Conservation (phyloP, 805 yeast species). For the Komagataella kurtzmanii region DNA sequence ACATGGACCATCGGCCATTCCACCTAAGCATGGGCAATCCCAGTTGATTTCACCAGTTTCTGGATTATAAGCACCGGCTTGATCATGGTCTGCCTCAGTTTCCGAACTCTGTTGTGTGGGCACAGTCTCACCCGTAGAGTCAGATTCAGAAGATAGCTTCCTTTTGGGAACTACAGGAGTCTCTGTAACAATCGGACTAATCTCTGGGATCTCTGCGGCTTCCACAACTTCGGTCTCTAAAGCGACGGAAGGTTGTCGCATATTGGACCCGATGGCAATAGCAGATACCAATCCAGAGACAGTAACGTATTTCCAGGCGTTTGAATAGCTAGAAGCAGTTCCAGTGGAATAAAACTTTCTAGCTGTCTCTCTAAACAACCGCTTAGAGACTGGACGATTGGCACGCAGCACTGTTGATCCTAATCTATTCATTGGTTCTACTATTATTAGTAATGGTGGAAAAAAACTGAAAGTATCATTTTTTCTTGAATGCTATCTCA, state of each 20-base stretch:
- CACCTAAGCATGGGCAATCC: conserved; percentile 99
- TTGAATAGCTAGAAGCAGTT: background rate
- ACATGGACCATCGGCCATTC: conserved; percentile 98
- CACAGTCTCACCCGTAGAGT: background rate
- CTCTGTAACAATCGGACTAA: background rate
- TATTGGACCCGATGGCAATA: background rate
- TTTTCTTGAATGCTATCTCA: background rate
- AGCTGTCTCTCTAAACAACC: background rate
- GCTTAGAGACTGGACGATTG: background rate
- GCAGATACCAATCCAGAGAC: background rate
- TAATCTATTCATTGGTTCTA: background rate
- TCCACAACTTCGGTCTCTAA: background rate
- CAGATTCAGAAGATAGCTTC: background rate
- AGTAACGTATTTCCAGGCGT: background rate
- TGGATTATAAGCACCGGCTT: conserved; percentile 75
- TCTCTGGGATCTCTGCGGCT: background rate
- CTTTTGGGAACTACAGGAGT: background rate
- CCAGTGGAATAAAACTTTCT: background rate
- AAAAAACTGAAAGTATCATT: background rate
- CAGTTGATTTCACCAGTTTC: conserved; percentile 98
- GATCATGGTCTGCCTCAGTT: conserved; percentile 17
- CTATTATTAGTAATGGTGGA: background rate
- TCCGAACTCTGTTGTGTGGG: background rate
- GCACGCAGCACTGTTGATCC: background rate
- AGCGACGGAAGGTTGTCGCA: background rate